phyloP scores from a whole-genome alignment of 1,284 basidiomycete species.

The Mycosarcoma mackinlayi region DNA sequence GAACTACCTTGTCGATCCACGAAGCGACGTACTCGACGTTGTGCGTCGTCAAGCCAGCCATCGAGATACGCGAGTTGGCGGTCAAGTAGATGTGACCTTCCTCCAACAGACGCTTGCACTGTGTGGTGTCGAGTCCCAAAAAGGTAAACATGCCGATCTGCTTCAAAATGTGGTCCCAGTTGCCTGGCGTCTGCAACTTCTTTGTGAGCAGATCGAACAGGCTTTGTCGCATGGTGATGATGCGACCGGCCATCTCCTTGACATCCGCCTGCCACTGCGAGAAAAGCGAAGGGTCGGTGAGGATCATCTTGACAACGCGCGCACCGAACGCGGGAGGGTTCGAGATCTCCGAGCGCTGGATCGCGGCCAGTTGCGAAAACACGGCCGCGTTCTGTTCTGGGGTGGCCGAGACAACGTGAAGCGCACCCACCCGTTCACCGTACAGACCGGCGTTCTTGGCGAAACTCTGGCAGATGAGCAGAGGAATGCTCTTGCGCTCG shows the following conservation, averaged over 20 bases:
- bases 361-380: slow-evolving; percentile 78
- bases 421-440: slow-evolving; percentile 79
- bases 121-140: slow-evolving; percentile 68
- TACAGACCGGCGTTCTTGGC: slow-evolving; percentile 96
- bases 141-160: slow-evolving; percentile 68
- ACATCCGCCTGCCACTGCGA: slow-evolving; percentile 91
- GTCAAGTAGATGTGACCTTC: slow-evolving; percentile 90
- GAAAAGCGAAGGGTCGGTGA: slow-evolving; percentile 77
- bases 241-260: slow-evolving; percentile 87
- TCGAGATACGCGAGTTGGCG: slow-evolving; percentile 83
- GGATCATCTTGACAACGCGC: slow-evolving; percentile 75
- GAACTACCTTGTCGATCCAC: slow-evolving; percentile 65
- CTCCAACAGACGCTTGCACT: slow-evolving; percentile 79
- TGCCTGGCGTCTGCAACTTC: slow-evolving; percentile 83
- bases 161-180: slow-evolving; percentile 78
- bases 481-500: slow-evolving; percentile 75
- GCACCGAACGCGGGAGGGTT: slow-evolving; percentile 92
- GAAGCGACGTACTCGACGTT: slow-evolving; percentile 71
- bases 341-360: slow-evolving; percentile 90
- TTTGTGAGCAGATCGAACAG: slow-evolving; percentile 81
- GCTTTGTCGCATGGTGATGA: slow-evolving; percentile 88
- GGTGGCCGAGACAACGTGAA: slow-evolving; percentile 68
- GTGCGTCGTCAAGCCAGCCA: slow-evolving; percentile 86
- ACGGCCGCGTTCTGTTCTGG: slow-evolving; percentile 55
- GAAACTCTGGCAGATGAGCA: slow-evolving; percentile 94